These are phyloP conservation scores for Fusarium odoratissimum DNA, from an alignment of 2,329 filamentous ascomycete species.

Conservation along the genomic window DNA sequence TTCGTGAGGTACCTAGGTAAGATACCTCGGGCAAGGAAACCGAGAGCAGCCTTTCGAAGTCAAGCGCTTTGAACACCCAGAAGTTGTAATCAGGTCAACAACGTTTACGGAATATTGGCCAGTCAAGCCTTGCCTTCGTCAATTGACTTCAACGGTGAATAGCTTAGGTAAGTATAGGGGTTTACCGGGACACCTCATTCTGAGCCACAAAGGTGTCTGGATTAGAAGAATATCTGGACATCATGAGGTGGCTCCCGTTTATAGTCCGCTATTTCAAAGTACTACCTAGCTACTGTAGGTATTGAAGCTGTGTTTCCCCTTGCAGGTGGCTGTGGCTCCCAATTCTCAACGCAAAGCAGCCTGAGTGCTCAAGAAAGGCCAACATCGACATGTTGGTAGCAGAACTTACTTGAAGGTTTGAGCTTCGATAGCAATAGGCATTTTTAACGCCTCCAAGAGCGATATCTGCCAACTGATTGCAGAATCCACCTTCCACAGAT, in stretches of 20 bases:
- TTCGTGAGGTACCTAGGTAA: neutral
- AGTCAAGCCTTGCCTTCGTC: neutral
- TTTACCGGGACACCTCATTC: neutral
- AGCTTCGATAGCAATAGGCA: neutral
- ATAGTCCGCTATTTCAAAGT: slow-evolving; percentile 6
- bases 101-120: neutral
- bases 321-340: slow-evolving; percentile 17
- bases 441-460: neutral
- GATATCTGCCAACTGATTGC: neutral
- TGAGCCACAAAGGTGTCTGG: neutral
- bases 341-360: slow-evolving; percentile 16
- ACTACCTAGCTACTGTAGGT: neutral
- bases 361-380: neutral
- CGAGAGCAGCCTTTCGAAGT: neutral
- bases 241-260: slow-evolving; percentile 4
- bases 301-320: slow-evolving; percentile 20
- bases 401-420: neutral
- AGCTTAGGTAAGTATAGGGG: neutral
- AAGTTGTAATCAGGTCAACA: neutral
- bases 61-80: neutral
- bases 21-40: neutral
- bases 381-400: neutral
- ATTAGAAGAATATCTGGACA: neutral
- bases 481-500: neutral
- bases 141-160: neutral